phyloP scores from a whole-genome alignment of 306 rosid species.

The Calophaca sinica region DNA sequence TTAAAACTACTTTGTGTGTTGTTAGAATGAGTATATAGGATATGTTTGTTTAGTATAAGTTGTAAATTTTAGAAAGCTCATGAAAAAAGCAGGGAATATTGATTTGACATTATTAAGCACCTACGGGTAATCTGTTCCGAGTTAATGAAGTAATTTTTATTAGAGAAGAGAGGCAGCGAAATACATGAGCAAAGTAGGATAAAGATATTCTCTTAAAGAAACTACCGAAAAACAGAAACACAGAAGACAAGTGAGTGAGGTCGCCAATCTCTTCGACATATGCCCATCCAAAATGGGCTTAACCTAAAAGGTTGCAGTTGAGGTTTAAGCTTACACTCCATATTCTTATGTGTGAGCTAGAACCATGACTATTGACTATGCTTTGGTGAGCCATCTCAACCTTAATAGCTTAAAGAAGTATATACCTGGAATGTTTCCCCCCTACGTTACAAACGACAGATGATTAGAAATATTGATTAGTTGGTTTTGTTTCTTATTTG shows the following conservation, averaged over 20 bases:
- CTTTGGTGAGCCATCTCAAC: conserved; percentile 7
- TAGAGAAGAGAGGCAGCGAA: not conserved
- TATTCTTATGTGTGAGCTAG: not conserved
- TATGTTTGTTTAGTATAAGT: not conserved
- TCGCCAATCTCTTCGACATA: not conserved
- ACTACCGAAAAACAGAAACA: not conserved
- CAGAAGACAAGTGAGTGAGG: not conserved
- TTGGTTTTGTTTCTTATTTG: not conserved
- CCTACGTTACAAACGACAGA: not conserved
- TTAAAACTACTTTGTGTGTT: not conserved
- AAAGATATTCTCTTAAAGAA: not conserved
- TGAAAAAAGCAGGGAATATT: conserved; percentile 1
- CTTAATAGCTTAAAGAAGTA: not conserved
- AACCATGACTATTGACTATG: not conserved
- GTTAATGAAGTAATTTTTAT: not conserved
- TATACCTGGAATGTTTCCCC: not conserved
- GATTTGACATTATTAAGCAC: not conserved
- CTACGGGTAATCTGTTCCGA: not conserved
- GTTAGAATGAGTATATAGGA: not conserved
- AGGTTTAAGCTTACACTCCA: not conserved
- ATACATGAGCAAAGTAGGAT: not conserved
- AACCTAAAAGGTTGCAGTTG: not conserved
- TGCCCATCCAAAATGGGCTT: not conserved
- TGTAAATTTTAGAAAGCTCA: not conserved
- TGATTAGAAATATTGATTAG: not conserved